These are phyloP conservation scores for Pseudogymnoascus sp. DNA, from an alignment of 2,329 filamentous ascomycete species.

Conservation along the genomic window DNA sequence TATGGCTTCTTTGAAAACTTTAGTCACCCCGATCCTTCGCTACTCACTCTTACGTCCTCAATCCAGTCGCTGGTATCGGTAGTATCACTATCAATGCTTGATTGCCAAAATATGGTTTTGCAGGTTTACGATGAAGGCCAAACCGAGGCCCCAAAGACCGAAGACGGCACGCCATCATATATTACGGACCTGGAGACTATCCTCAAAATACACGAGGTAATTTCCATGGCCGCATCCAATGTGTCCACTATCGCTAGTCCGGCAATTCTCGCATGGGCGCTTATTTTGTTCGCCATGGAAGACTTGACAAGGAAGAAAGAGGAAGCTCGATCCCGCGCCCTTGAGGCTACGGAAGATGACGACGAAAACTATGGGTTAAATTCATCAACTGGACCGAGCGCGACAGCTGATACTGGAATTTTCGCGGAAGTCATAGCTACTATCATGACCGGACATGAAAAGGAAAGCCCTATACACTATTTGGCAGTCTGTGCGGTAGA, in stretches of 20 bases:
- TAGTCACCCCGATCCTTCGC: slow-evolving; percentile 28
- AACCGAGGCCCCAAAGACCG: slow-evolving; percentile 23
- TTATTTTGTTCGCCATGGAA: slow-evolving; percentile 66
- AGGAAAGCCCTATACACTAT: slow-evolving; percentile 38
- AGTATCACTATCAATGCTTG: slow-evolving; percentile 64
- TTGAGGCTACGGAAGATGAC: slow-evolving; percentile 4
- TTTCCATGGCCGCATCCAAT: slow-evolving; percentile 53
- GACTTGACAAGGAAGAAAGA: slow-evolving; percentile 56
- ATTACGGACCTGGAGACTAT: slow-evolving; percentile 64
- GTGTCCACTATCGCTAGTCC: slow-evolving; percentile 61
- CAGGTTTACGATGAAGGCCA: slow-evolving; percentile 43
- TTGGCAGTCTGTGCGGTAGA: slow-evolving; percentile 43
- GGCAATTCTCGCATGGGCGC: slow-evolving; percentile 73
- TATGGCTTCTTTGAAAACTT: slow-evolving; percentile 65
- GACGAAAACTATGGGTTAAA: slow-evolving; percentile 18
- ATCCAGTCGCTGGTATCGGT: slow-evolving; percentile 65
- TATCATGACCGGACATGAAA: slow-evolving; percentile 32
- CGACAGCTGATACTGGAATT: slow-evolving; percentile 20
- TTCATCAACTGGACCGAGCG: background rate
- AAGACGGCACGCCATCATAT: slow-evolving; percentile 48
- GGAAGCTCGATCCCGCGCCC: slow-evolving; percentile 37
- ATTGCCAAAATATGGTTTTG: slow-evolving; percentile 49
- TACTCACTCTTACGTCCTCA: slow-evolving; percentile 45
- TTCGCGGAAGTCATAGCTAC: slow-evolving; percentile 43
- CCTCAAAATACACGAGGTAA: slow-evolving; percentile 65